phyloP scores from a whole-genome alignment of 2,329 filamentous ascomycete genomes.

The Colletotrichum sojae region DNA sequence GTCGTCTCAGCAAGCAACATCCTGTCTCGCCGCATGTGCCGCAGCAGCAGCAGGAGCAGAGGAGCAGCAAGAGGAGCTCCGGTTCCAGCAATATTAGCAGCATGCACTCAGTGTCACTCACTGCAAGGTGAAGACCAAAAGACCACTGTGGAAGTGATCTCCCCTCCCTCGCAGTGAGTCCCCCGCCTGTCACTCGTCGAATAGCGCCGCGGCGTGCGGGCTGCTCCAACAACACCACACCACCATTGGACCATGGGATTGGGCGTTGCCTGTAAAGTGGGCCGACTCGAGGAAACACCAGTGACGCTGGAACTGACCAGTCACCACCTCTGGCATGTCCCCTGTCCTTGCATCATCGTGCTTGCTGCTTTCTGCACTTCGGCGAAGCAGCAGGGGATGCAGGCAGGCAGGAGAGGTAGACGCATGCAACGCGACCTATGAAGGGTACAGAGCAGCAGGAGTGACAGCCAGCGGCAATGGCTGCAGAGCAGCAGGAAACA shows the following conservation, averaged over 20 bases:
- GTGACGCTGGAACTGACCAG: too few species aligned
- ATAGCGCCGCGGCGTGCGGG: not conserved
- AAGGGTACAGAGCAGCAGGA: too few species aligned
- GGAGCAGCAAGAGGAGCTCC: not conserved
- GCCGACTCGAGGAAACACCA: constrained; percentile 6
- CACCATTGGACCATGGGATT: constrained; percentile 25
- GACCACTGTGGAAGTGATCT: constrained; percentile 1
- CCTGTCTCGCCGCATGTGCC: not conserved
- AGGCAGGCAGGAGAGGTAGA: too few species aligned
- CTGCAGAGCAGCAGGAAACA: too few species aligned
- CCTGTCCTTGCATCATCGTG: too few species aligned
- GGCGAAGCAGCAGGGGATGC: too few species aligned
- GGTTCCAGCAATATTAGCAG: constrained; percentile 19
- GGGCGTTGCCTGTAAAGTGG: constrained; percentile 8
- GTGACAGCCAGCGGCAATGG: too few species aligned
- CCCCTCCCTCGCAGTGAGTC: constrained; percentile 15
- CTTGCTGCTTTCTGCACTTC: too few species aligned
- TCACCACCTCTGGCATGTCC: too few species aligned
- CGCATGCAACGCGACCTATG: too few species aligned
- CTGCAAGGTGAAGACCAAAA: too few species aligned
- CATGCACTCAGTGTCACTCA: not conserved
- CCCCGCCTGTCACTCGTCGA: constrained; percentile 24
- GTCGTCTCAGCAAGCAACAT: constrained; percentile 24
- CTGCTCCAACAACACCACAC: constrained; percentile 27
- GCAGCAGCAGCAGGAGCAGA: constrained; percentile 2